Conservation (phyloP, 768 basidiomycete genomes). For the Pisolithus microcarpus region DNA sequence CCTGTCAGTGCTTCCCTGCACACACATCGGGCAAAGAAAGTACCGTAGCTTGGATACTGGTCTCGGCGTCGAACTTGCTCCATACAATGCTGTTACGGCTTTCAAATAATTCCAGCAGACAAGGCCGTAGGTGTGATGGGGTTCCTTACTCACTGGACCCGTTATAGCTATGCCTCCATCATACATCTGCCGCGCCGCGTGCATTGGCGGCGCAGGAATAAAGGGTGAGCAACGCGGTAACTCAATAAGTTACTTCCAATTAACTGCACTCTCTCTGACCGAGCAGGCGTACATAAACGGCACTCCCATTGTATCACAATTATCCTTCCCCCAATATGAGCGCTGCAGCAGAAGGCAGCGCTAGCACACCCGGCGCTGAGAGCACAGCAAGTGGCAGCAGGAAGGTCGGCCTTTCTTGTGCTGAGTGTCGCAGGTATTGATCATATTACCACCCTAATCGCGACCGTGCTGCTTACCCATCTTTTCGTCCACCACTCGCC, state of each 20-base stretch:
- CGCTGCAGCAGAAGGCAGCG: constrained; percentile 7
- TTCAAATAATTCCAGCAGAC: not conserved
- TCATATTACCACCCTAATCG: too few species aligned
- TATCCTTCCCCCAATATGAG: constrained; percentile 3
- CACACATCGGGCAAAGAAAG: too few species aligned
- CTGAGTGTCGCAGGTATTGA: constrained; percentile 43
- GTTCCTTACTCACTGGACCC: not conserved
- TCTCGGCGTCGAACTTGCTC: not conserved
- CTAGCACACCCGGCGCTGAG: constrained; percentile 5
- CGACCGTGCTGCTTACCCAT: not conserved
- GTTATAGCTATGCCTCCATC: not conserved
- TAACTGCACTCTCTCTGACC: not conserved
- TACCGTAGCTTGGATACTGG: not conserved
- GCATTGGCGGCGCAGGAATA: not conserved
- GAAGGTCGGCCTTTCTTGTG: constrained; percentile 42
- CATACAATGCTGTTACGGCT: not conserved
- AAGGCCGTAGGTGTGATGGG: not conserved
- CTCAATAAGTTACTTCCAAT: not conserved
- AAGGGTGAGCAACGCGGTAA: not conserved
- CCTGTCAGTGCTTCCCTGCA: not conserved
- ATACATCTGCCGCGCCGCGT: not conserved
- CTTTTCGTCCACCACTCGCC: not conserved
- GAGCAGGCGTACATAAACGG: not conserved
- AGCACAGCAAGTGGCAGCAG: constrained; percentile 6
- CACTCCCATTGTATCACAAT: not conserved